Percentiles rank a stretch among this genome's conserved stretches.
These are phyloP conservation scores for Millerozyma acaciae DNA, from an alignment of 805 yeast species.

Conservation along the genomic window DNA sequence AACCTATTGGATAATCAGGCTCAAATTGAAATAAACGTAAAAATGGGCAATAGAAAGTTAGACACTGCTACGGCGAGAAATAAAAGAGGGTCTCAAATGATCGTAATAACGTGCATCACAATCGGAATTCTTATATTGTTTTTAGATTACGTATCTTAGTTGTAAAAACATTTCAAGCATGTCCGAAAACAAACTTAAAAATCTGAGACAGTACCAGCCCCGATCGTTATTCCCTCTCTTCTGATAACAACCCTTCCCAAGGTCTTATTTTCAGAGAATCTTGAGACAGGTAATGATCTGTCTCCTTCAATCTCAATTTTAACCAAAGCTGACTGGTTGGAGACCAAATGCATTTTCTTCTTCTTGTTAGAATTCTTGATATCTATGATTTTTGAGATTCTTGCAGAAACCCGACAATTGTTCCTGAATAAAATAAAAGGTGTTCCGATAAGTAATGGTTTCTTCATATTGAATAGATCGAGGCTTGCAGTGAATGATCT, in stretches of 20 bases:
- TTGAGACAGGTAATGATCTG: conserved; percentile 49
- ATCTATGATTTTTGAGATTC: conserved; percentile 45
- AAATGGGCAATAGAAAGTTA: conserved; percentile 67
- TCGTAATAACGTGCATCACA: conserved; percentile 30
- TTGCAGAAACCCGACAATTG: conserved; percentile 67
- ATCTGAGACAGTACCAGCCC: conserved; percentile 51
- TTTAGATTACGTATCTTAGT: conserved; percentile 31
- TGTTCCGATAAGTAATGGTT: conserved; percentile 78
- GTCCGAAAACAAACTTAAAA: conserved; percentile 5
- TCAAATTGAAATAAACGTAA: conserved; percentile 60
- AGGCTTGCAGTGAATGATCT: conserved; percentile 25
- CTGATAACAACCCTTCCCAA: conserved; percentile 69
- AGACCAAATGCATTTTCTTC: conserved; percentile 52
- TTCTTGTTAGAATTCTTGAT: conserved; percentile 34
- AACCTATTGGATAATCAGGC: conserved; percentile 63
- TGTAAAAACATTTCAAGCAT: conserved; percentile 1
- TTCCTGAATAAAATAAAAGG: conserved; percentile 76
- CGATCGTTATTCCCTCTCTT: conserved; percentile 65
- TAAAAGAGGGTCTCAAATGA: conserved; percentile 41
- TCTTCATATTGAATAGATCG: conserved; percentile 41
- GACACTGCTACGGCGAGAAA: conserved; percentile 65
- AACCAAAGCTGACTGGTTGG: conserved; percentile 58
- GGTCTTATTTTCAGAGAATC: conserved; percentile 43
- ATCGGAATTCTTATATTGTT: conserved; percentile 33
- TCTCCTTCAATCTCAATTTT: conserved; percentile 48